These are phyloP conservation scores for Boletus tylopilopsis DNA, from an alignment of 768 basidiomycete genomes.

Conservation along the genomic window DNA sequence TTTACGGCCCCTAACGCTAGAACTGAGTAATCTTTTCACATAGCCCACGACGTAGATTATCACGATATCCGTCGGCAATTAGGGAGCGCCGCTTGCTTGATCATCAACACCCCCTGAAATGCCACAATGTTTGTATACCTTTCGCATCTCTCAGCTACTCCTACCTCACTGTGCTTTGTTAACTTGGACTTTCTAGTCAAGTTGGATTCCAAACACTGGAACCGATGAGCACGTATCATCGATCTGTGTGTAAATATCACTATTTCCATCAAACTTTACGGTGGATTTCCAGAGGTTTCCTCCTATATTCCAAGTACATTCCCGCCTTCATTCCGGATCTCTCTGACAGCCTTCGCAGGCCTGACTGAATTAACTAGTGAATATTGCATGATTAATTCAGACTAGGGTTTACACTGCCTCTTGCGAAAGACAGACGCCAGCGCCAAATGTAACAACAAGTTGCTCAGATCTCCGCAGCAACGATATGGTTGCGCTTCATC, in stretches of 20 bases:
- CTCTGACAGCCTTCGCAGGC: constrained; percentile 11
- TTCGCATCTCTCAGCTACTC: constrained; percentile 3
- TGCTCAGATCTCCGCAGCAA: constrained; percentile 10
- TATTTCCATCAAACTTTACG: constrained; percentile 17
- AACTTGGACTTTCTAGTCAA: constrained; percentile 8
- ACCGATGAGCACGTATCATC: constrained; percentile 7
- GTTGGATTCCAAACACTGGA: constrained; percentile 9
- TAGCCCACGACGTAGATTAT: constrained; percentile 98
- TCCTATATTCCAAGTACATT: constrained; percentile 5
- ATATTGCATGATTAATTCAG: too few relatives aligned
- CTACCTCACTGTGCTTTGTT: constrained; percentile 3
- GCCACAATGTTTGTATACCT: constrained; percentile 2
- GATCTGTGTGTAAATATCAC: constrained; percentile 17
- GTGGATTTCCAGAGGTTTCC: constrained; percentile 4
- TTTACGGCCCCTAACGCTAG: not conserved
- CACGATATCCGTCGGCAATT: constrained; percentile 88
- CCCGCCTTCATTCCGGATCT: constrained; percentile 5
- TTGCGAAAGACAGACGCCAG: constrained; percentile 4
- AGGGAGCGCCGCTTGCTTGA: constrained; percentile 70
- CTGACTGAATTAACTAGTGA: not conserved
- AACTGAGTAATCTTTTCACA: constrained; percentile 13
- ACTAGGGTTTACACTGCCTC: constrained; percentile 8
- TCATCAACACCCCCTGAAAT: constrained; percentile 35
- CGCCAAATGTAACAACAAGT: not conserved
- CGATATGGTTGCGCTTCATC: not conserved